Percentiles rank a stretch among this genome's conserved stretches.
Evolutionary conservation across 257 asterid genomes (phyloP).

Genomic region (Fraxinus americana): DNA sequence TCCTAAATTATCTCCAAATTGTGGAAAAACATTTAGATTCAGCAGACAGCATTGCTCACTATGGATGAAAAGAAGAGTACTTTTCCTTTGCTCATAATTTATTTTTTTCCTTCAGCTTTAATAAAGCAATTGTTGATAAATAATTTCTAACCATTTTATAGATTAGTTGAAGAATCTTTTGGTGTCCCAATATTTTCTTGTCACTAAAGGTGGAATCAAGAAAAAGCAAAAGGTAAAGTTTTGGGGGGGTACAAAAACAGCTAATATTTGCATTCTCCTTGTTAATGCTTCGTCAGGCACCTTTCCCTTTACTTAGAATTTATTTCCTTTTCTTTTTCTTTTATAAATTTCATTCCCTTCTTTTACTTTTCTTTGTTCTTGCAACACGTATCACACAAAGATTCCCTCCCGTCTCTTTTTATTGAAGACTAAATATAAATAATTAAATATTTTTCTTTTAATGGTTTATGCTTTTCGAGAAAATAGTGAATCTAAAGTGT

Average conservation of each 20-base stretch:
- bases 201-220: not conserved
- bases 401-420: not conserved
- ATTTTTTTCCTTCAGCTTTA: not conserved
- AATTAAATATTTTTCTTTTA: not conserved
- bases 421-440: not conserved
- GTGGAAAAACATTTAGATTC: too few relatives aligned
- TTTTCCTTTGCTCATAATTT: not conserved
- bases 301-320: not conserved
- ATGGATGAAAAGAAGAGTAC: not conserved
- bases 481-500: not conserved
- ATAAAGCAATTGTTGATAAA: not conserved
- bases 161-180: conserved; percentile 2
- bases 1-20: too few relatives aligned
- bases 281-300: conserved; percentile 1
- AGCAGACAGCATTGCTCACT: not conserved
- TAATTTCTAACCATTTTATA: not conserved
- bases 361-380: not conserved
- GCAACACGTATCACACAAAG: not conserved
- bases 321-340: not conserved
- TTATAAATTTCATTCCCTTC: not conserved
- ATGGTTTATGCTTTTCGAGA: not conserved
- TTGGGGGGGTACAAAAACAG: not conserved
- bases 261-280: not conserved
- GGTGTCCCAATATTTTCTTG: conserved; percentile 2
- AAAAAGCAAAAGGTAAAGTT: not conserved